Percentiles rank a stretch among this genome's conserved stretches.
Evolutionary conservation across 352 stramenopile species (phyloP).

Genomic region (Sclerospora graminicola): DNA sequence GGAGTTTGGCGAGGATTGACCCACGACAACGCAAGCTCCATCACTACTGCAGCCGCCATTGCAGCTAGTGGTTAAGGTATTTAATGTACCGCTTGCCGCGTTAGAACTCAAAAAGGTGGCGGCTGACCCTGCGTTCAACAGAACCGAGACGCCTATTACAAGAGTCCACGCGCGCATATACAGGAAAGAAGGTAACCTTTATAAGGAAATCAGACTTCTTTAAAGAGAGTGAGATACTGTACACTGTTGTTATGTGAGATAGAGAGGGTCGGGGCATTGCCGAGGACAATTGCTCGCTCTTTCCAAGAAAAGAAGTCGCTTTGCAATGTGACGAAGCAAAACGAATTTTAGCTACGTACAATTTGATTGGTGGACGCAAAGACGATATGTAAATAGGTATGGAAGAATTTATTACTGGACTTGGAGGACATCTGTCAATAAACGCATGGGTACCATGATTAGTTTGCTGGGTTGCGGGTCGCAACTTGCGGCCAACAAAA

Average conservation of each 20-base stretch:
- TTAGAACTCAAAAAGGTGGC: constrained; percentile 8
- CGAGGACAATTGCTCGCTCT: constrained; percentile 14
- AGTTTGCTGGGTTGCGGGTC: too few species aligned
- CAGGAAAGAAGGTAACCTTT: background rate
- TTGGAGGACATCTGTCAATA: too few species aligned
- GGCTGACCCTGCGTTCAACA: constrained; percentile 1
- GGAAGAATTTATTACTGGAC: too few species aligned
- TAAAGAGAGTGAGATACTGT: too few species aligned
- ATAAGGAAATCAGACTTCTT: too few species aligned
- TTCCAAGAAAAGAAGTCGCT: constrained; percentile 17
- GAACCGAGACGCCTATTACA: constrained; percentile 3
- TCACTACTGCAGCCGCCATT: constrained; percentile 52
- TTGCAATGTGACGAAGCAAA: constrained; percentile 12
- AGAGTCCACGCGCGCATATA: constrained; percentile 12
- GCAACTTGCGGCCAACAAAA: too few species aligned
- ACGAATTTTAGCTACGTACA: background rate
- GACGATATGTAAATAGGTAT: too few species aligned
- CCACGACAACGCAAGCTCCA: constrained; percentile 55
- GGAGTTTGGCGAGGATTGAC: constrained; percentile 36
- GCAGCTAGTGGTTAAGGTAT: constrained; percentile 70
- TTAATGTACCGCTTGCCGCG: constrained; percentile 24
- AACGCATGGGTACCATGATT: too few species aligned
- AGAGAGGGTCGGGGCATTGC: too few species aligned
- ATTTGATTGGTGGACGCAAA: constrained; percentile 13
- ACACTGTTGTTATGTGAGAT: too few species aligned